Base-by-base conservation (phyloP, 2,329 filamentous ascomycete species). In the Colletotrichum costaricense region DNA sequence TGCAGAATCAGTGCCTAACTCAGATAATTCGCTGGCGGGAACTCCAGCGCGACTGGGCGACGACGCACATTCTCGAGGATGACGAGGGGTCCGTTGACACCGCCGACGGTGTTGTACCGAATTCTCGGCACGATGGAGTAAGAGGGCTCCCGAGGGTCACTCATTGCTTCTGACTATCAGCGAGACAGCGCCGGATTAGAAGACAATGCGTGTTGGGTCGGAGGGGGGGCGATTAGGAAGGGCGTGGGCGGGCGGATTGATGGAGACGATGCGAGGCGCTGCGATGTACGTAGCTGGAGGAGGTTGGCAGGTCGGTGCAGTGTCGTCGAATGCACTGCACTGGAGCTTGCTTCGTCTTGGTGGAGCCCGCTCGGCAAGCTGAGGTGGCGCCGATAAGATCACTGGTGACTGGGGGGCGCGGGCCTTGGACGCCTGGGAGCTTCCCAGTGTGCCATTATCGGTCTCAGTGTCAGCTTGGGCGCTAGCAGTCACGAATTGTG, bases 21-120 rank as follows among this genome's bases (percentile, higher is more conserved):
- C 28, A 38, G 5, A 6, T 35, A 8, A 33, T 28, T 14, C 28
- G 11, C 9, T 24, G 30, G 38, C 80, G 78, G 5, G 46, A 49
- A n/a, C 63, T n/a, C 46, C 22, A 52, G 74, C 60, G 69, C 33
- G 60, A 28, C 30, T 14, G 67, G 60, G 59, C 75, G 58, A 72
- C 74, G 16, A 86, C 92, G 78, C 84, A 97, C 96, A 90, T 97
- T 97, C 83, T 98, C 97, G 78, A 99, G 91, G 81, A 99, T 96
- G 82, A 99, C 97, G 85, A 99, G 91, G 80, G 97, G 97, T 73
- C 97, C 97, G 87, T 99, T 99, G 86, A 99, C 93, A 88, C 96
- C 96, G 81, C 95, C 94, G 82, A 99, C 95, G 79, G 97, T 99
- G 88, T 99, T 99, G 91, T 99, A 99, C 81, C 93, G 92, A 86